Evolutionary conservation across 2,329 filamentous ascomycete genomes (phyloP).

Genomic region (Domatiomyces globalis): DNA sequence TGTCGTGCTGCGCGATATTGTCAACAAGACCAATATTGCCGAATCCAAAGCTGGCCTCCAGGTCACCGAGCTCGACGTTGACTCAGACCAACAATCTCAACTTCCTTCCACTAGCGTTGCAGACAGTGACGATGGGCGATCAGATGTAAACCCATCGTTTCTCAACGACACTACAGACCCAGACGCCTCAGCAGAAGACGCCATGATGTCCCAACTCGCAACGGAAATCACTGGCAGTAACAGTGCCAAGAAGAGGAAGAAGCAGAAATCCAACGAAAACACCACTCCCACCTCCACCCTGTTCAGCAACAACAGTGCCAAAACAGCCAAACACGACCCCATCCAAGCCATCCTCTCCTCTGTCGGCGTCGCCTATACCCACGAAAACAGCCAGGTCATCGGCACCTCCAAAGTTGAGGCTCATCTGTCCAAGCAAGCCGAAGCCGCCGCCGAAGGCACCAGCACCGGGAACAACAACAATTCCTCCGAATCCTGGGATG

Average conservation of each 20-base stretch:
- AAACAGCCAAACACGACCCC: conserved; percentile 46
- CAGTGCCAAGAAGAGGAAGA: conserved; percentile 24
- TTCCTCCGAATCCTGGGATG: conserved; percentile 4
- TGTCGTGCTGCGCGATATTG: conserved; percentile 78
- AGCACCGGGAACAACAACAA: conserved; percentile 6
- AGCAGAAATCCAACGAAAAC: conserved; percentile 22
- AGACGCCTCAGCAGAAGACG: conserved; percentile 43
- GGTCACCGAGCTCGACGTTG: conserved; percentile 62
- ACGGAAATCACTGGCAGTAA: conserved; percentile 37
- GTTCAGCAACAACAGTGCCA: conserved; percentile 2
- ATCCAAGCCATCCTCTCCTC: conserved; percentile 78
- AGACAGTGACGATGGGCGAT: conserved; percentile 25
- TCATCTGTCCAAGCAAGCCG: conserved; percentile 62
- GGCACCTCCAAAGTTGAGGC: conserved; percentile 87
- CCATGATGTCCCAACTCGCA: conserved; percentile 59
- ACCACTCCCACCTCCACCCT: conserved; percentile 15
- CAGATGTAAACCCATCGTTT: conserved; percentile 14
- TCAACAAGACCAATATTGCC: conserved; percentile 95
- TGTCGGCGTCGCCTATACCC: conserved; percentile 85
- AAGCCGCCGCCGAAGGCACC: conserved; percentile 25
- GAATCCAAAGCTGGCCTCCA: conserved; percentile 76
- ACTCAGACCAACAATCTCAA: conserved; percentile 31
- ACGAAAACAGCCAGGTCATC: conserved; percentile 91
- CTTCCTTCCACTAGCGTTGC: conserved; percentile 31
- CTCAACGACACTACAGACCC: conserved; percentile 13